phyloP scores from a whole-genome alignment of 129 eudicot genomes.

The Mikania micrantha region DNA sequence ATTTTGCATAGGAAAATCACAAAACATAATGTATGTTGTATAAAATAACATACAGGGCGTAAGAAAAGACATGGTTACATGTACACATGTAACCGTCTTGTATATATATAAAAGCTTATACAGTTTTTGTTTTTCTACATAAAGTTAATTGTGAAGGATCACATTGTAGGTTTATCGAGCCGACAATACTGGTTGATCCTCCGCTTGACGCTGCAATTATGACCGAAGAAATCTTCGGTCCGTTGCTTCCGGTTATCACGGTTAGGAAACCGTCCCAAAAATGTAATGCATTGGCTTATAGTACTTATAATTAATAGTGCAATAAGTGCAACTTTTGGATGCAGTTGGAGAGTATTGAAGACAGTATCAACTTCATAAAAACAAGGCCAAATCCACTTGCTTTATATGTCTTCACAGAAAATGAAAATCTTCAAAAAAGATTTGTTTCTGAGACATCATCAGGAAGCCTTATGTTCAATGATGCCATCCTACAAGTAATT shows the following conservation, averaged over 20 bases:
- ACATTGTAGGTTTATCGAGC: slow-evolving; percentile 61
- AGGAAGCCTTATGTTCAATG: slow-evolving; percentile 61
- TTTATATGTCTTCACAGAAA: slow-evolving; percentile 59
- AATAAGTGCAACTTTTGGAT: slow-evolving; percentile 1
- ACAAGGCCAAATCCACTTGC: slow-evolving; percentile 57
- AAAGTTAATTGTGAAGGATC: too few relatives aligned
- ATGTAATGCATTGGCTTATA: background rate
- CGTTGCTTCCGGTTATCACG: slow-evolving; percentile 75
- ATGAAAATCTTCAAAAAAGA: slow-evolving; percentile 35
- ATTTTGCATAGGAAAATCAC: too few relatives aligned
- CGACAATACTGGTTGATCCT: slow-evolving; percentile 78
- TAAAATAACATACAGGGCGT: too few relatives aligned
- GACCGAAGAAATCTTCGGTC: slow-evolving; percentile 85
- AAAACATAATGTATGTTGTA: too few relatives aligned
- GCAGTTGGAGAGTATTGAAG: slow-evolving; percentile 77
- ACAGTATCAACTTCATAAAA: slow-evolving; percentile 51
- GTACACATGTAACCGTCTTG: too few relatives aligned
- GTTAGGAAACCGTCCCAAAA: slow-evolving; percentile 23
- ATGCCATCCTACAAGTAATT: slow-evolving; percentile 60
- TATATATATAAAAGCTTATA: too few relatives aligned
- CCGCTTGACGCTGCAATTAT: slow-evolving; percentile 66
- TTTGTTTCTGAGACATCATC: slow-evolving; percentile 54
- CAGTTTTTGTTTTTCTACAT: too few relatives aligned
- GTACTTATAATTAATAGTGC: background rate
- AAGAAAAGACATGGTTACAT: too few relatives aligned